Evolutionary conservation across 106 monocot genomes (phyloP).

Genomic region (Gastrodia elata): DNA sequence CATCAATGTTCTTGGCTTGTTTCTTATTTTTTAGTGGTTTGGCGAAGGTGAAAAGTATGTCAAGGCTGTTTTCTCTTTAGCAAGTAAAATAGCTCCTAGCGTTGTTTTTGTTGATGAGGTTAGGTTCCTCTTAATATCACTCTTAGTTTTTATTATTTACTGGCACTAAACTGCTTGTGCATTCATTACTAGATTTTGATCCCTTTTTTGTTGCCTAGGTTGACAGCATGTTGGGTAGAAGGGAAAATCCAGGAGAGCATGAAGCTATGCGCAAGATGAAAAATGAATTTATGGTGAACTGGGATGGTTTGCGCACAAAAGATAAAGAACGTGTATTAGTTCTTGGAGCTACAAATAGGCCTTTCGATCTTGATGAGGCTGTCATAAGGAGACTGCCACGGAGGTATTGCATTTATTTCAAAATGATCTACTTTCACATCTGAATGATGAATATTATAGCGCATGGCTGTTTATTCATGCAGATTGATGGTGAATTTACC

Average conservation of each 20-base stretch:
- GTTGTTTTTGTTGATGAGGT: slow-evolving; percentile 91
- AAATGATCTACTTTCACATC: not conserved
- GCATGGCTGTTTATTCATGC: slow-evolving; percentile 9
- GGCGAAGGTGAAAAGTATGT: slow-evolving; percentile 92
- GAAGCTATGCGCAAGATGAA: slow-evolving; percentile 94
- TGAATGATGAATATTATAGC: not conserved
- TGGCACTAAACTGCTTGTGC: not conserved
- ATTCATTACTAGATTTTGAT: not conserved
- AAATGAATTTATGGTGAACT: slow-evolving; percentile 95
- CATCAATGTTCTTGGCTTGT: not conserved
- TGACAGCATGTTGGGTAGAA: slow-evolving; percentile 81
- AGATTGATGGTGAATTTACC: slow-evolving; percentile 87
- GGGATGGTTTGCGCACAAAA: slow-evolving; percentile 87
- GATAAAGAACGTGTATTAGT: slow-evolving; percentile 80
- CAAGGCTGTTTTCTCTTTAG: slow-evolving; percentile 78
- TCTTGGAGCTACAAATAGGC: slow-evolving; percentile 83
- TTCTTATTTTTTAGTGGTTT: slow-evolving; percentile 51
- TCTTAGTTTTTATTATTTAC: not conserved
- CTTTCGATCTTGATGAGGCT: slow-evolving; percentile 92
- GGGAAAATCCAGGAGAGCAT: slow-evolving; percentile 86
- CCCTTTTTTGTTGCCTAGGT: slow-evolving; percentile 29
- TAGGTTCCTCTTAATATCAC: slow-evolving; percentile 1
- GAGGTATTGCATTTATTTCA: slow-evolving; percentile 27
- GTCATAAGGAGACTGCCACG: slow-evolving; percentile 78
- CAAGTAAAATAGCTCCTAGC: slow-evolving; percentile 83